Percentiles rank a stretch among this genome's conserved stretches.
These are phyloP conservation scores for Arxiozyma slooffiae DNA, from an alignment of 1,139 yeast genomes.

Conservation along the genomic window DNA sequence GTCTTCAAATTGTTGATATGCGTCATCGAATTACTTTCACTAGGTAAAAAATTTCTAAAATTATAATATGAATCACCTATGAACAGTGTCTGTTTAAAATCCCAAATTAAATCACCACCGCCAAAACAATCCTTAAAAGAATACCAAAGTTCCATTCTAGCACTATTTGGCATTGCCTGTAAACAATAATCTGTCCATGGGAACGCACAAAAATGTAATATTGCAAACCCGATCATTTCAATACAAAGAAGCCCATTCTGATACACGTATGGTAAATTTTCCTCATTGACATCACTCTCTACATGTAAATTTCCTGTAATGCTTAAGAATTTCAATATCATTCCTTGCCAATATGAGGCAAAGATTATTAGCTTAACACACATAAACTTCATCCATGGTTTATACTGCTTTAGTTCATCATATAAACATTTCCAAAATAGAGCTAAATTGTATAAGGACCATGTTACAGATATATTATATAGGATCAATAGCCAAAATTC, in stretches of 20 bases:
- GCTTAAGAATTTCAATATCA: constrained; percentile 53
- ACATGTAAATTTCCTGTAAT: constrained; percentile 42
- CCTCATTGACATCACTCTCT: constrained; percentile 25
- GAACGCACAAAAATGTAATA: constrained; percentile 82
- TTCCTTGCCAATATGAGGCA: constrained; percentile 96
- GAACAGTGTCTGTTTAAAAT: constrained; percentile 62
- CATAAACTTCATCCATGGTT: constrained; percentile 85
- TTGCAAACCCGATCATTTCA: constrained; percentile 77
- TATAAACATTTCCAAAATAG: constrained; percentile 86
- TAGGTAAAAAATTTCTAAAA: constrained; percentile 74
- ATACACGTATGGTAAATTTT: constrained; percentile 42
- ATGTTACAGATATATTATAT: constrained; percentile 71
- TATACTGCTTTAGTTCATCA: constrained; percentile 63
- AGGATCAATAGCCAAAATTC: constrained; percentile 40
- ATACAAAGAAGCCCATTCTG: constrained; percentile 76
- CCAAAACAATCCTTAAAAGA: constrained; percentile 77
- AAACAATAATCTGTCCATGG: constrained; percentile 64
- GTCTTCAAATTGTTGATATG: constrained; percentile 63
- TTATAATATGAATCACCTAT: constrained; percentile 59
- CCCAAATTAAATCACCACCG: constrained; percentile 61
- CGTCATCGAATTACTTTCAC: constrained; percentile 38
- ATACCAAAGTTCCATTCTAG: constrained; percentile 47
- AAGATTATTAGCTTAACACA: constrained; percentile 89
- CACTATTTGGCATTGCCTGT: constrained; percentile 51
- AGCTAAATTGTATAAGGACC: constrained; percentile 77